A percentile compares a stretch with the other conserved stretches of the same genome.
Evolutionary conservation across 176 grass and related monocot species (phyloP).

Genomic region (Pontederia crassipes): DNA sequence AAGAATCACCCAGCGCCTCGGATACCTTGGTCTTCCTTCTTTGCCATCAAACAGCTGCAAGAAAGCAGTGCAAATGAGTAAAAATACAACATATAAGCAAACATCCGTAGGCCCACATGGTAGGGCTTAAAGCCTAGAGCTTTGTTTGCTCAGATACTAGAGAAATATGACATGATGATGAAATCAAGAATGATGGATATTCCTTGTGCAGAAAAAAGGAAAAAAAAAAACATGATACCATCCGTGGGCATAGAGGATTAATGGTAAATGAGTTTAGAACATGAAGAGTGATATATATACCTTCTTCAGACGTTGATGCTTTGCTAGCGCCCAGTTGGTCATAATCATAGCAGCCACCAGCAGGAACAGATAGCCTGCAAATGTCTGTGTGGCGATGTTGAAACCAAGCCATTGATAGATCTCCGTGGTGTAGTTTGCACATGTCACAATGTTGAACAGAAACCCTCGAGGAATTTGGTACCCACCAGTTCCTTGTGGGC

Average conservation of each 20-base stretch:
- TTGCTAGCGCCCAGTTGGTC: constrained; percentile 83
- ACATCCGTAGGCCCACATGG: too few relatives aligned
- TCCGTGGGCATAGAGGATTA: not conserved
- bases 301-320: constrained; percentile 69
- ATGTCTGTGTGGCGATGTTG: constrained; percentile 77
- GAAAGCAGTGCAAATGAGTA: not conserved
- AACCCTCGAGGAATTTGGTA: constrained; percentile 83
- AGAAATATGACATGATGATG: too few relatives aligned
- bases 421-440: constrained; percentile 84
- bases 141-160: too few relatives aligned
- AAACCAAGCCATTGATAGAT: constrained; percentile 92
- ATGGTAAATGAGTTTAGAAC: not conserved
- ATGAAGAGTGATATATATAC: constrained; percentile 21
- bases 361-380: constrained; percentile 66
- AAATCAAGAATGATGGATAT: too few relatives aligned
- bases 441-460: constrained; percentile 83
- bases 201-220: too few relatives aligned
- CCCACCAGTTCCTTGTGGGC: constrained; percentile 50
- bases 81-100: not conserved
- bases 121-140: too few relatives aligned
- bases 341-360: constrained; percentile 59
- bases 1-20: constrained; percentile 74
- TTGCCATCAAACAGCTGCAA: constrained; percentile 81
- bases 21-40: constrained; percentile 60
- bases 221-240: too few relatives aligned